phyloP scores from a whole-genome alignment of 2,329 filamentous ascomycete genomes.

The Monosporascus sp. region DNA sequence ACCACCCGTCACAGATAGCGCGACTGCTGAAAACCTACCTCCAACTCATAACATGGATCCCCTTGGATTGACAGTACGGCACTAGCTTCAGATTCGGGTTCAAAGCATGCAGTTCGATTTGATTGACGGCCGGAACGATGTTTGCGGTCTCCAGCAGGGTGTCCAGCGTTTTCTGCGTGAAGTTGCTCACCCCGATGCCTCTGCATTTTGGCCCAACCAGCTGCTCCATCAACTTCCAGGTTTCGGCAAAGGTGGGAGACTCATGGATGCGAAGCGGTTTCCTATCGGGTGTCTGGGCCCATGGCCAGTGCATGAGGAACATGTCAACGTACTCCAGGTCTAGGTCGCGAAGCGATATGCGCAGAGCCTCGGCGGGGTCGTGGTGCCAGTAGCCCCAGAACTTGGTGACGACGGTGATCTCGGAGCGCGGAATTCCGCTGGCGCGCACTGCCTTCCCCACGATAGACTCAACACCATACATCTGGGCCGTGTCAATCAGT shows the following conservation, averaged over 20 bases:
- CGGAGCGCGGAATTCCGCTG: slow-evolving; percentile 27
- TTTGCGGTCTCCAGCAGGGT: slow-evolving; percentile 17
- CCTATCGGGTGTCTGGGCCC: slow-evolving; percentile 36
- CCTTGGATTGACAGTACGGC: slow-evolving; percentile 25
- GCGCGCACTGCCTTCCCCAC: slow-evolving; percentile 28
- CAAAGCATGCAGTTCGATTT: slow-evolving; percentile 29
- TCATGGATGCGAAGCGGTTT: slow-evolving; percentile 62
- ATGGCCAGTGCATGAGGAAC: slow-evolving; percentile 54
- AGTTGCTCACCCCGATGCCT: slow-evolving; percentile 30
- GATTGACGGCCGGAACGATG: slow-evolving; percentile 26
- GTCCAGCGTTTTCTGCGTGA: slow-evolving; percentile 25
- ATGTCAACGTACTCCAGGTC: slow-evolving; percentile 46
- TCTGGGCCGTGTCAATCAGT: slow-evolving; percentile 24
- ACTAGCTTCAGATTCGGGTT: slow-evolving; percentile 27
- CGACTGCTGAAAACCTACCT: slow-evolving; percentile 10
- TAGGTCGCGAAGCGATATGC: slow-evolving; percentile 41
- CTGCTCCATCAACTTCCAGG: slow-evolving; percentile 25
- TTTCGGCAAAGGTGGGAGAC: slow-evolving; percentile 32
- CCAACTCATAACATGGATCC: slow-evolving; percentile 27
- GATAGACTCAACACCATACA: slow-evolving; percentile 22
- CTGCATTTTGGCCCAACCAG: slow-evolving; percentile 19
- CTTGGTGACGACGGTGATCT: slow-evolving; percentile 30
- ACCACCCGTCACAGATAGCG: neutral
- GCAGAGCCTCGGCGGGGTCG: slow-evolving; percentile 35
- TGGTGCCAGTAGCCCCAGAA: neutral